Percentiles rank a stretch among this genome's conserved stretches.
These are phyloP conservation scores for Xylariales sp. DNA, from an alignment of 2,329 filamentous ascomycete genomes.

Conservation along the genomic window DNA sequence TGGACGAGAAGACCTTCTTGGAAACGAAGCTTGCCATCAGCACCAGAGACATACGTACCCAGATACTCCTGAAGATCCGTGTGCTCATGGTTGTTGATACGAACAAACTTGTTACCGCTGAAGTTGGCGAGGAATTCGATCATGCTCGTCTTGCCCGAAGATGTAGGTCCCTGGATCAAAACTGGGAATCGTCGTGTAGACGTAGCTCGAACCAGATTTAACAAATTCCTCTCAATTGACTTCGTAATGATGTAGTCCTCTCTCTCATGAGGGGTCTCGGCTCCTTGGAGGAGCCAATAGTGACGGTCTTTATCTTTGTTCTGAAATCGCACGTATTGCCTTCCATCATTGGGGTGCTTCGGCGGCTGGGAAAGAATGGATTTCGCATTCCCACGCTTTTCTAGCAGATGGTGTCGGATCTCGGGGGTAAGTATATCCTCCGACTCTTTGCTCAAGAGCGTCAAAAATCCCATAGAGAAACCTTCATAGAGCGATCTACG, in stretches of 20 bases:
- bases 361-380: constrained; percentile 76
- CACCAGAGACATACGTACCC: constrained; percentile 84
- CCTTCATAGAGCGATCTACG: constrained; percentile 88
- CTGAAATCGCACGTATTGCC: constrained; percentile 74
- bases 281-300: constrained; percentile 85
- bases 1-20: constrained; percentile 93
- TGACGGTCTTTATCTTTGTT: constrained; percentile 62
- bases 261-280: constrained; percentile 62
- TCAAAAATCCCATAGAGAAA: constrained; percentile 97
- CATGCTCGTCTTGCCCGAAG: constrained; percentile 98
- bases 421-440: constrained; percentile 74
- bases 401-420: constrained; percentile 76
- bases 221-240: constrained; percentile 89
- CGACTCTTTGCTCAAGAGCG: constrained; percentile 77
- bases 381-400: constrained; percentile 62
- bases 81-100: constrained; percentile 99
- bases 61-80: constrained; percentile 97
- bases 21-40: constrained; percentile 80
- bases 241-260: constrained; percentile 94
- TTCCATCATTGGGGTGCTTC: constrained; percentile 70
- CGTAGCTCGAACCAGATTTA: constrained; percentile 89
- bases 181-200: constrained; percentile 92
- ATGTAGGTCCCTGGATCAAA: constrained; percentile 93
- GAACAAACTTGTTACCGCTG: constrained; percentile 93
- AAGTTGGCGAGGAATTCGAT: constrained; percentile 97